Evolutionary conservation across 441 rosid genomes (phyloP).

Genomic region (Populus hybrid): DNA sequence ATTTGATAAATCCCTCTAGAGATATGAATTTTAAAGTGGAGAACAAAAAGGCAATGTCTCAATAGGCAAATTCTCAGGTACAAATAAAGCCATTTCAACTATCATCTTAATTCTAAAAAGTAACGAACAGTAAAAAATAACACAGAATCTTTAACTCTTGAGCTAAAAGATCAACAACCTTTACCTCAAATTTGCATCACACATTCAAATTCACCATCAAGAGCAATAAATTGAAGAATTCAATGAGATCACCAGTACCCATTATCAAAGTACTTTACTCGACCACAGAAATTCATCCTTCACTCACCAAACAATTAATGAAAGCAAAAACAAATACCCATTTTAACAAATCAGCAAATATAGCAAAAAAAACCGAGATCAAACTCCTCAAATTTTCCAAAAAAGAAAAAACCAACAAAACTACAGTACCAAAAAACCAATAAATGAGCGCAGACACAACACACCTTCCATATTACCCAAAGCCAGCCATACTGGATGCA

Average conservation of each 20-base stretch:
- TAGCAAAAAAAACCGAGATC: constrained; percentile 20
- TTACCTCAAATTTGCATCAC: neutral
- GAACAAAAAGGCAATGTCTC: neutral
- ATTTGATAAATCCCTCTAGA: constrained; percentile 9
- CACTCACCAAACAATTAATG: constrained; percentile 2
- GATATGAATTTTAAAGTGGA: neutral
- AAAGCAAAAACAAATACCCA: constrained; percentile 1
- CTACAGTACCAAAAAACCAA: neutral
- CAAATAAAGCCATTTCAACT: constrained; percentile 11
- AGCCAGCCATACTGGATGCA: constrained; percentile 43
- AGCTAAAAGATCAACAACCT: constrained; percentile 13
- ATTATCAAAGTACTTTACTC: constrained; percentile 8
- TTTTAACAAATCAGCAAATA: constrained; percentile 18
- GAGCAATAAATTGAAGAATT: constrained; percentile 9
- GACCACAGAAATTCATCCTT: constrained; percentile 3
- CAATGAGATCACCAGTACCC: constrained; percentile 14
- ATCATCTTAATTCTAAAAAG: neutral
- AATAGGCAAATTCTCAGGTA: constrained; percentile 11
- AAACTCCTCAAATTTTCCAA: constrained; percentile 10
- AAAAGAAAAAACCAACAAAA: constrained; percentile 1
- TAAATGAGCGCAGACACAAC: constrained; percentile 4
- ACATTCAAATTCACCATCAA: neutral
- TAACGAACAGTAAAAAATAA: constrained; percentile 17
- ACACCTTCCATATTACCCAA: constrained; percentile 84
- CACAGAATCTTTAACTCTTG: neutral